These are phyloP conservation scores for Claviceps pazoutovae DNA, from an alignment of 2,329 filamentous ascomycete genomes.

Conservation along the genomic window DNA sequence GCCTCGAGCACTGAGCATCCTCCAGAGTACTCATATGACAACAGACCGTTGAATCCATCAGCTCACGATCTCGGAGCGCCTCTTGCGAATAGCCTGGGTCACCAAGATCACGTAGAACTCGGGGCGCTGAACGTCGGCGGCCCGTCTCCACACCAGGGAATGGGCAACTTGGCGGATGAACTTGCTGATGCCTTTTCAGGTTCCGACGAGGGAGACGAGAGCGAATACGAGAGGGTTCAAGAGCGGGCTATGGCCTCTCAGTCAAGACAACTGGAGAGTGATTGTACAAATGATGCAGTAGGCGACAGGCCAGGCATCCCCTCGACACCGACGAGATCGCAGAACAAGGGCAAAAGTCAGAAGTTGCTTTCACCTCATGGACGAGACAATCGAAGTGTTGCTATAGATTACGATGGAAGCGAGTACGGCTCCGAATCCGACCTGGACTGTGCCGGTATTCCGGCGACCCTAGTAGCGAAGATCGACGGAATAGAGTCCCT, in stretches of 20 bases:
- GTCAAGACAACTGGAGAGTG: background rate
- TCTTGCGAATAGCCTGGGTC: constrained; percentile 33
- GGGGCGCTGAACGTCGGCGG: constrained; percentile 29
- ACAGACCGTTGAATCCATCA: constrained; percentile 37
- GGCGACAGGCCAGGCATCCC: constrained; percentile 8
- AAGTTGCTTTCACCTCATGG: constrained; percentile 29
- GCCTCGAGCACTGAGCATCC: constrained; percentile 40
- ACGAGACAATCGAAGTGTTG: constrained; percentile 35
- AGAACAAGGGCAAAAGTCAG: constrained; percentile 26
- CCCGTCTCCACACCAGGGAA: constrained; percentile 35
- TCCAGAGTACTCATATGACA: constrained; percentile 29
- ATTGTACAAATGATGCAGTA: background rate
- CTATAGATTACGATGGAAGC: constrained; percentile 55
- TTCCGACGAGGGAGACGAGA: constrained; percentile 50
- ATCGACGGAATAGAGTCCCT: constrained; percentile 62
- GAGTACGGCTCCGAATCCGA: constrained; percentile 63
- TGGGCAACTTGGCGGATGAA: constrained; percentile 72
- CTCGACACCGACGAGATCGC: constrained; percentile 18
- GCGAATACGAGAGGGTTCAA: constrained; percentile 29
- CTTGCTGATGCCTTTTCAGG: constrained; percentile 59
- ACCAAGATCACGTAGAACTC: constrained; percentile 33
- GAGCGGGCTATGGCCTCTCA: background rate
- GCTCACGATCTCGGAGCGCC: constrained; percentile 36
- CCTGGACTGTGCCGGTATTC: constrained; percentile 54
- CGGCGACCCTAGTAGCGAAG: constrained; percentile 49